These are phyloP conservation scores for Porcisia deanei DNA, from an alignment of 208 protist species.

Conservation along the genomic window DNA sequence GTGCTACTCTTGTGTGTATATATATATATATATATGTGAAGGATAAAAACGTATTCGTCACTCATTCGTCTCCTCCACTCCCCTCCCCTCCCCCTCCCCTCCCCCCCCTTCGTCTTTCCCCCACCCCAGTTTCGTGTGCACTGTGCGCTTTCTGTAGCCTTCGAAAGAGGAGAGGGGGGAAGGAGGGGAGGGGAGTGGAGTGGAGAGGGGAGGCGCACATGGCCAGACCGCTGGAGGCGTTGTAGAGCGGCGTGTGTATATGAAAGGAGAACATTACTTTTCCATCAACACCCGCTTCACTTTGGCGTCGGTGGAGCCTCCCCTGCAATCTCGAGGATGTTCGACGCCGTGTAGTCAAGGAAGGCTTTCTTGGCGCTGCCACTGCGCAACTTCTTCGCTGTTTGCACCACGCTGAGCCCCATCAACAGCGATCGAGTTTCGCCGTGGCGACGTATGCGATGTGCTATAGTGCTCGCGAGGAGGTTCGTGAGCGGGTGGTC, in stretches of 20 bases:
- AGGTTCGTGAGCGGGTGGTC: conserved; percentile 84
- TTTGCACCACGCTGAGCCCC: conserved; percentile 63
- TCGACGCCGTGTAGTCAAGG: conserved; percentile 34
- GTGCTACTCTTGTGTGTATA: background rate
- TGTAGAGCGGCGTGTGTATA: background rate
- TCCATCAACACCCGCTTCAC: background rate
- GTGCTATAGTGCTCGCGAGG: conserved; percentile 53
- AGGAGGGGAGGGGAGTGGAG: background rate
- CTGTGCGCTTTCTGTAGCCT: background rate
- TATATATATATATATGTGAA: background rate
- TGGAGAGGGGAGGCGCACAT: background rate
- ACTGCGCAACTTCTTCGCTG: conserved; percentile 41
- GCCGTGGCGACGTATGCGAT: conserved; percentile 45
- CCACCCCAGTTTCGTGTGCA: too few species aligned
- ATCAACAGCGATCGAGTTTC: conserved; percentile 61
- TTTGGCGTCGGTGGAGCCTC: background rate
- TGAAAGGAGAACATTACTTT: background rate
- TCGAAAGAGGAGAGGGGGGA: conserved; percentile 3
- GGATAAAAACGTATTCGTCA: background rate
- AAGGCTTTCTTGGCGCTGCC: conserved; percentile 39
- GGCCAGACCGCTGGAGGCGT: background rate
- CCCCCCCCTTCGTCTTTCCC: too few species aligned
- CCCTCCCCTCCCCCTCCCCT: too few species aligned
- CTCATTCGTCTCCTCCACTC: too few species aligned
- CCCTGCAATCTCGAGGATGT: conserved; percentile 38